These are phyloP conservation scores for Berberis thunbergii DNA, from an alignment of 164 flowering plant species.

Conservation along the genomic window DNA sequence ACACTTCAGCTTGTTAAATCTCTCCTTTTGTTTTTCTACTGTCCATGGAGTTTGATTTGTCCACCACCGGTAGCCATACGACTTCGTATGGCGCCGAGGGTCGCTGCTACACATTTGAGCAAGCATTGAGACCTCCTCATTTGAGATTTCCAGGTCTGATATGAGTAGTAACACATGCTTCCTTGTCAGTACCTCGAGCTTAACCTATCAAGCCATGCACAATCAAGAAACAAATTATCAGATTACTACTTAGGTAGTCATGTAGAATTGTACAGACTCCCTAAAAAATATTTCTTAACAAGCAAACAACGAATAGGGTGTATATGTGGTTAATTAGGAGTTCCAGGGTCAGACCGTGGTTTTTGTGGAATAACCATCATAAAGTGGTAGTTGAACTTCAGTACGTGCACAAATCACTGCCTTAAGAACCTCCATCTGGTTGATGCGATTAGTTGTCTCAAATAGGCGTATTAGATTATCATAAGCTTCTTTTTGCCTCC, in stretches of 20 bases:
- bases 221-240: background rate
- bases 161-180: conserved; percentile 66
- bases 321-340: background rate
- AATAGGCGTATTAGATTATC: conserved; percentile 33
- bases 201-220: conserved; percentile 29
- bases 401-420: conserved; percentile 30
- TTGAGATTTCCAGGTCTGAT: conserved; percentile 57
- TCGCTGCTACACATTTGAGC: conserved; percentile 37
- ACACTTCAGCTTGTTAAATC: conserved; percentile 16
- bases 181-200: conserved; percentile 48
- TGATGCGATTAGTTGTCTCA: conserved; percentile 35
- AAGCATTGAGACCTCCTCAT: conserved; percentile 50
- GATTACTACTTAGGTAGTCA: background rate
- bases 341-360: conserved; percentile 4
- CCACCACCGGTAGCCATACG: conserved; percentile 77
- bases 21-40: conserved; percentile 23
- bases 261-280: too few relatives aligned
- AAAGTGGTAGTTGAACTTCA: conserved; percentile 45
- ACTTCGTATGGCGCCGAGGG: conserved; percentile 49
- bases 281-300: background rate
- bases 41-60: conserved; percentile 32
- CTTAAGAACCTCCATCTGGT: conserved; percentile 57
- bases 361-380: conserved; percentile 37
- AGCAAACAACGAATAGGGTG: background rate
- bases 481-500: conserved; percentile 34